phyloP scores from a whole-genome alignment of 306 rosid genomes.

The Arachis stenosperma region DNA sequence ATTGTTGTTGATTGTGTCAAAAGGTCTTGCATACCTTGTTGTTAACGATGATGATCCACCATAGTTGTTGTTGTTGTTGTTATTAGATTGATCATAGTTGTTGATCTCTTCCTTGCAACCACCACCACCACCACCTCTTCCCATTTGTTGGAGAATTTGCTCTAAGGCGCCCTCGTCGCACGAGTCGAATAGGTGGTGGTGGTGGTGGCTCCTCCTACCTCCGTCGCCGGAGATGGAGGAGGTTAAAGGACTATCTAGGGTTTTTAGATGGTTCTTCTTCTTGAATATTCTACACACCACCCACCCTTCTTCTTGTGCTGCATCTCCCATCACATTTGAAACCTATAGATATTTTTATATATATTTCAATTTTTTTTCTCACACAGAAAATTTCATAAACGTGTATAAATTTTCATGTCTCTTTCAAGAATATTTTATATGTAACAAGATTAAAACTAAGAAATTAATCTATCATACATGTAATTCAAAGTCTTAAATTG shows the following conservation, averaged over 20 bases:
- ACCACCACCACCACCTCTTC: constrained; percentile 18
- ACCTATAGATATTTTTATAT: constrained; percentile 34
- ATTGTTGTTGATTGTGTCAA: constrained; percentile 14
- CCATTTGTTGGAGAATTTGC: constrained; percentile 75
- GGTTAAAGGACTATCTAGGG: constrained; percentile 61
- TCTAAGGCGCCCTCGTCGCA: constrained; percentile 71
- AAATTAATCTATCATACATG: too few species aligned
- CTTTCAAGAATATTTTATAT: not conserved
- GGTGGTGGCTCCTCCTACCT: constrained; percentile 38
- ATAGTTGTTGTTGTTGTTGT: constrained; percentile 9
- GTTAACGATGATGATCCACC: not conserved
- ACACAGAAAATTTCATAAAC: not conserved
- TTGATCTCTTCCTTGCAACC: constrained; percentile 69
- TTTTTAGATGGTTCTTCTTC: constrained; percentile 83
- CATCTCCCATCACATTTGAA: constrained; percentile 63
- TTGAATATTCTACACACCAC: constrained; percentile 95
- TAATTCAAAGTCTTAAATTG: too few species aligned
- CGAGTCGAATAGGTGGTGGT: constrained; percentile 49
- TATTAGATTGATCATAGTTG: constrained; percentile 1
- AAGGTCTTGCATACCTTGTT: constrained; percentile 37
- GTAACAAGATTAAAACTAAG: too few species aligned
- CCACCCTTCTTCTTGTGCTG: constrained; percentile 84
- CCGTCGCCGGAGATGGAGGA: constrained; percentile 47
- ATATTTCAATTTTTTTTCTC: not conserved
- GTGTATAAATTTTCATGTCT: not conserved